These are phyloP conservation scores for Anthracocystis walkeri DNA, from an alignment of 1,284 basidiomycete genomes.

Conservation along the genomic window DNA sequence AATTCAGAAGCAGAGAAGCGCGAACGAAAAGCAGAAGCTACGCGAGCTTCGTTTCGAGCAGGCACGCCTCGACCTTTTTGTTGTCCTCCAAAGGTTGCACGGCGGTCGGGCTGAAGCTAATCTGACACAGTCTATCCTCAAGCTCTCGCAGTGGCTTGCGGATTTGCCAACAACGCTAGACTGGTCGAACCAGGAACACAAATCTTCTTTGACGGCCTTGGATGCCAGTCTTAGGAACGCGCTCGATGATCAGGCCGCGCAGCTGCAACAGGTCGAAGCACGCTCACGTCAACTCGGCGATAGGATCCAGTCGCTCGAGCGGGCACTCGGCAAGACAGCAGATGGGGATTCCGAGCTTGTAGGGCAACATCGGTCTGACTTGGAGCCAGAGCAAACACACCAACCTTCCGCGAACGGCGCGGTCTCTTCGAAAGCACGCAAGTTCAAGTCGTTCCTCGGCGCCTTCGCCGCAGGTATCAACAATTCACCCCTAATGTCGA, in stretches of 20 bases:
- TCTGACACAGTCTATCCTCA: conserved; percentile 33
- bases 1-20: conserved; percentile 35
- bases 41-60: conserved; percentile 55
- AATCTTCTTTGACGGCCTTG: conserved; percentile 8
- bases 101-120: conserved; percentile 54
- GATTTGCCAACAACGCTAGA: conserved; percentile 13
- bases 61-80: conserved; percentile 51
- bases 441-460: conserved; percentile 42
- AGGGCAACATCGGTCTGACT: conserved; percentile 18
- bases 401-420: conserved; percentile 8
- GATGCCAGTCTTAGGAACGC: conserved; percentile 9
- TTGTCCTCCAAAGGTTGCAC: conserved; percentile 32
- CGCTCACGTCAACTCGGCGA: conserved; percentile 25
- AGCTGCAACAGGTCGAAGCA: conserved; percentile 15
- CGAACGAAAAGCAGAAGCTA: conserved; percentile 60
- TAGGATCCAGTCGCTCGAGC: conserved; percentile 21
- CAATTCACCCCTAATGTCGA: conserved; percentile 20
- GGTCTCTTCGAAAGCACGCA: conserved; percentile 28
- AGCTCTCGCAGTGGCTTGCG: conserved; percentile 41
- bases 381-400: conserved; percentile 11
- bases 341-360: conserved; percentile 18
- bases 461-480: conserved; percentile 32
- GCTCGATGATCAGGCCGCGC: conserved; percentile 13
- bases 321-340: conserved; percentile 14
- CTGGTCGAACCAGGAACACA: conserved; percentile 3